Conservation (phyloP, 2,329 filamentous ascomycete genomes). For the Pseudovirgaria hyperparasitica region DNA sequence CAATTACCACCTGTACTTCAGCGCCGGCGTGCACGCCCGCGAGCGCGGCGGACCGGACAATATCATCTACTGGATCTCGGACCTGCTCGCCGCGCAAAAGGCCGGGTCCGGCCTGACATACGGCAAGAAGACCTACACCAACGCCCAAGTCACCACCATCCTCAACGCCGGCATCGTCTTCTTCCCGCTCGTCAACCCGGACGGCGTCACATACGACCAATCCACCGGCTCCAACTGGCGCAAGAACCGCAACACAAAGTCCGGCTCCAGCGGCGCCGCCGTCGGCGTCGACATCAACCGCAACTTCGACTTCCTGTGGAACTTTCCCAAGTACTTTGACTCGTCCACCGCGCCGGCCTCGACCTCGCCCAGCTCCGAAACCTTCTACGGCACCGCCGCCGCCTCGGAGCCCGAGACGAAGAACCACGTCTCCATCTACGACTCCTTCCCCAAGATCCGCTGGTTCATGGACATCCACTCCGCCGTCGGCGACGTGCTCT, state of each 20-base stretch:
- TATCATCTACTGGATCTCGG: conserved; percentile 44
- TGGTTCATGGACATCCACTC: conserved; percentile 51
- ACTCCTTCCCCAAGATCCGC: conserved; percentile 35
- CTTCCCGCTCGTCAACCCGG: conserved; percentile 19
- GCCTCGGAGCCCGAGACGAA: conserved; percentile 45
- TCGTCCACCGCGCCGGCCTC: conserved; percentile 27
- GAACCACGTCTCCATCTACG: conserved; percentile 40
- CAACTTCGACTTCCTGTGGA: conserved; percentile 42
- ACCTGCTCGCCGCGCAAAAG: conserved; percentile 42
- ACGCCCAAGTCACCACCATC: conserved; percentile 38
- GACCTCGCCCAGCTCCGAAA: conserved; percentile 30
- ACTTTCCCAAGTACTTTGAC: conserved; percentile 36
- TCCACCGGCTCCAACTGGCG: conserved; percentile 18
- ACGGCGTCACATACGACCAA: conserved; percentile 19
- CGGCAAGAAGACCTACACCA: conserved; percentile 39
- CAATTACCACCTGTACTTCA: conserved; percentile 38
- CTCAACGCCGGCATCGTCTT: conserved; percentile 43
- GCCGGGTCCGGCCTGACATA: conserved; percentile 38
- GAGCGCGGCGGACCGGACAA: conserved; percentile 46
- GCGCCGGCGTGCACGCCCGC: conserved; percentile 43
- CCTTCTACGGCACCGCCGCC: conserved; percentile 38
- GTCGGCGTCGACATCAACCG: conserved; percentile 22
- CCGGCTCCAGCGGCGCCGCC: conserved; percentile 16
- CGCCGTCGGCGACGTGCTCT: conserved; percentile 38
- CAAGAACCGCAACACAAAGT: conserved; percentile 30